Conservation (phyloP, 2,329 filamentous ascomycete species). For the Cordyceps tenuipes region DNA sequence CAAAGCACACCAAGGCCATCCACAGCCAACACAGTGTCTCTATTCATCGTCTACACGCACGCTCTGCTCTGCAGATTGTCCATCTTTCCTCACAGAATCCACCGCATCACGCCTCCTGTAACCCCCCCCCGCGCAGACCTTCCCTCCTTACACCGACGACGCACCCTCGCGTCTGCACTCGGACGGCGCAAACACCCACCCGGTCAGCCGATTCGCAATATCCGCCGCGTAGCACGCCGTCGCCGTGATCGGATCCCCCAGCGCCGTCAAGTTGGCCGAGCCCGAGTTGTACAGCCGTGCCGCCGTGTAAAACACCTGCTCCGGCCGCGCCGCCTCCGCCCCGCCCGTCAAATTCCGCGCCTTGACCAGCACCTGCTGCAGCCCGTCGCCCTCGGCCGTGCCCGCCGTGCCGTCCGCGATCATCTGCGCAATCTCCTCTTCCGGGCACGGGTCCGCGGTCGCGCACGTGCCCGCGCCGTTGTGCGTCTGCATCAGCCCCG, state of each 20-base stretch:
- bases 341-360: neutral
- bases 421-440: neutral
- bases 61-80: conserved; percentile 11
- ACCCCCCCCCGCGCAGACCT: neutral
- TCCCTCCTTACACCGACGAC: neutral
- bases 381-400: neutral
- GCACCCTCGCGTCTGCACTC: neutral
- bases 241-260: neutral
- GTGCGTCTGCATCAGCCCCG: conserved; percentile 6
- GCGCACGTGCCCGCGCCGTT: neutral
- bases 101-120: neutral
- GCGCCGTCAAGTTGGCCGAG: neutral
- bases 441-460: neutral
- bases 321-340: neutral
- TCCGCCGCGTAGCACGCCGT: neutral
- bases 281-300: conserved; percentile 4
- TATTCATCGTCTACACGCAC: conserved; percentile 10
- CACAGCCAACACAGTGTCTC: too few species aligned
- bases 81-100: conserved; percentile 10
- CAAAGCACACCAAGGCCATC: too few species aligned
- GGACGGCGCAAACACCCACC: neutral
- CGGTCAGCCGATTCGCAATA: neutral
- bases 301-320: neutral
- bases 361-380: neutral
- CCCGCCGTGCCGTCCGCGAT: neutral